Evolutionary conservation across 2,329 filamentous ascomycete genomes (phyloP).

Genomic region (Capronia americana): DNA sequence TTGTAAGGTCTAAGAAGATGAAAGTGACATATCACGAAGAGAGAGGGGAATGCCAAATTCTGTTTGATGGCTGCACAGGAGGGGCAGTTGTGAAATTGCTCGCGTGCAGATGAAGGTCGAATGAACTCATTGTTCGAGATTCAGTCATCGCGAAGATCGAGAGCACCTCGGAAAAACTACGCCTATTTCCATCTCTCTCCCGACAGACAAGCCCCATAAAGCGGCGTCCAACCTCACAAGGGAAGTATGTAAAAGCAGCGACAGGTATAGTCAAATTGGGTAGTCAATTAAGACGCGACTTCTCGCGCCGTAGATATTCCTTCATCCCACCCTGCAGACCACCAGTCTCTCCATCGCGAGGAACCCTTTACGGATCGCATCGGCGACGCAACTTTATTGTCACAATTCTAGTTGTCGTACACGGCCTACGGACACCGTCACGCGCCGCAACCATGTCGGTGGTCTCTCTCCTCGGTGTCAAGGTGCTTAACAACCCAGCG

Average conservation of each 20-base stretch:
- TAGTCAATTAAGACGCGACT: constrained; percentile 11
- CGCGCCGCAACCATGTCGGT: constrained; percentile 75
- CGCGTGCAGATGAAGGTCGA: constrained; percentile 4
- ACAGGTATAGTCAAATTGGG: background rate
- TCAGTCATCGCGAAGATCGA: background rate
- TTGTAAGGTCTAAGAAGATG: background rate
- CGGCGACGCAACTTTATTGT: background rate
- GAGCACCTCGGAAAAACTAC: background rate
- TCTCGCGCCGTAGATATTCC: background rate
- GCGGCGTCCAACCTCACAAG: background rate
- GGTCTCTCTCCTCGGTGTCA: constrained; percentile 92
- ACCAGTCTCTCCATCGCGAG: background rate
- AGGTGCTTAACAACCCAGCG: constrained; percentile 96
- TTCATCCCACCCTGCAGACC: background rate
- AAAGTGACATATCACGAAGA: background rate
- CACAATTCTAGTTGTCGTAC: background rate
- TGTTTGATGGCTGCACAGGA: background rate
- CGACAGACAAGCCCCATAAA: background rate
- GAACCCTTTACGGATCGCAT: background rate
- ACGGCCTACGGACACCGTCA: background rate
- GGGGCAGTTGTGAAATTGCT: background rate
- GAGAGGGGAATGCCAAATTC: background rate
- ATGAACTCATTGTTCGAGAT: constrained; percentile 7
- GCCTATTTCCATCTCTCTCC: background rate
- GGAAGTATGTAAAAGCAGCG: background rate